Evolutionary conservation across 805 yeast genomes (phyloP), one percentile per base, ranked within the genome.

Genomic region (Ogataea methanolica): DNA sequence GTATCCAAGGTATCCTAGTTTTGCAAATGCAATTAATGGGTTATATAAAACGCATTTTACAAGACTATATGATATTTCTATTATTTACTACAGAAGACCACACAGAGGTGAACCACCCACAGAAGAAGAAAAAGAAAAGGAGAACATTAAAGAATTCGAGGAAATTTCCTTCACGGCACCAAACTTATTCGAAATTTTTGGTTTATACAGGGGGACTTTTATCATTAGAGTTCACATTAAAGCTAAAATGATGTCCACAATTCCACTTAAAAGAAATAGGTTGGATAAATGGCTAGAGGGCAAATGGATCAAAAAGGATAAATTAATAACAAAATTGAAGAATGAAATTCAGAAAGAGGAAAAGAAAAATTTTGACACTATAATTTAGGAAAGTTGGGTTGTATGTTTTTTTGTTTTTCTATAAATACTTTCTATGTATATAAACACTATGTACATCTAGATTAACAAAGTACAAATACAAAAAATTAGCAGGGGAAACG

Each of bases 261-360:
- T 85, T 11, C 82, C 86, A 0, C 44, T 60, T 8, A 84, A 77
- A 52, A 69, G 81, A 26, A 67, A 72, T 41, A 79, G 77, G 52
- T 53, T 85, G 36, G 90, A 87, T 53, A 80, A 78, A 61, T 90
- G 94, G 87, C 65, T 90, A 7, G 97, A 90, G 61, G 69, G 69
- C 37, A 68, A 71, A 33, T 90, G 97, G 96, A 64, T 66, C 8
- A 79, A 75, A 36, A 88, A 88, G 59, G 96, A 90, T 59, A 70
- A 61, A 46, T 51, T 72, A 43, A 68, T 80, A 26, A 66, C 66
- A 4, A 65, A 66, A 40, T 65, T 76, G 17, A 68, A 73, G 49
- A 61, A 47, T 17, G 57, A 55, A 53, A 43, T 55, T 22, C 36
- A 17, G 12, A 51, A 46, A 34, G 44, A 14, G 44, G 16, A 37